A percentile compares a stretch with the other conserved stretches of the same genome.
Conservation (phyloP, 2,329 filamentous ascomycete species). For the Macrophomina phaseolina region DNA sequence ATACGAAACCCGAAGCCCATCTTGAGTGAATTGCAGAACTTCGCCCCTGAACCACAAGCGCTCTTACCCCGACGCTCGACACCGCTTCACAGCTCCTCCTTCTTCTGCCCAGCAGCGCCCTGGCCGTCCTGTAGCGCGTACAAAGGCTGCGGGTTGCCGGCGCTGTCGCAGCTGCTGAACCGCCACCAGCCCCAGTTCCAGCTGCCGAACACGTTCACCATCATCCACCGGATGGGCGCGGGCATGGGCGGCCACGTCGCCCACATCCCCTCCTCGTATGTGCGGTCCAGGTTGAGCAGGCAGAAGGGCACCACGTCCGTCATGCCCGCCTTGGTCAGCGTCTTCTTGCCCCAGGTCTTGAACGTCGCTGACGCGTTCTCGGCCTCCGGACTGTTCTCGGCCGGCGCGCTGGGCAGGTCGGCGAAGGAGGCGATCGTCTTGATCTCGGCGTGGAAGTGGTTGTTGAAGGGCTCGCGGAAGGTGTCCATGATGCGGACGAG, state of each 20-base stretch:
- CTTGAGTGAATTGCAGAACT: background rate
- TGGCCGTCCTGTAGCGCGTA: constrained; percentile 49
- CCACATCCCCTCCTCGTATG: constrained; percentile 65
- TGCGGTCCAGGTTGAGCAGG: constrained; percentile 66
- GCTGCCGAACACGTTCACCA: constrained; percentile 64
- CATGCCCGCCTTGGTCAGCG: constrained; percentile 65
- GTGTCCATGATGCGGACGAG: constrained; percentile 37
- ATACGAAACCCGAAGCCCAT: constrained; percentile 8
- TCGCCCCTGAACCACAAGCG: no score
- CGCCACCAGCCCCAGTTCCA: constrained; percentile 66
- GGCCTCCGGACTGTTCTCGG: constrained; percentile 50
- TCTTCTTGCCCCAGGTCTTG: constrained; percentile 67
- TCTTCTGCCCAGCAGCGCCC: constrained; percentile 2
- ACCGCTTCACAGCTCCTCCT: constrained; percentile 10
- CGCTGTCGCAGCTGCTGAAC: constrained; percentile 66
- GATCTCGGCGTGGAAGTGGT: constrained; percentile 45
- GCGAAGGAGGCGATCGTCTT: constrained; percentile 43
- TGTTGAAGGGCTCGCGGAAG: constrained; percentile 37
- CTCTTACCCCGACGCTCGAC: constrained; percentile 10
- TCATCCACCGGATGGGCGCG: constrained; percentile 62
- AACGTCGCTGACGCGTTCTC: constrained; percentile 58
- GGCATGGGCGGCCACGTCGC: constrained; percentile 70
- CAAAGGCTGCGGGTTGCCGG: constrained; percentile 60
- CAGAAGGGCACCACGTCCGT: constrained; percentile 69
- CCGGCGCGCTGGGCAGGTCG: constrained; percentile 58